Evolutionary conservation across 257 asterid species (phyloP).

Genomic region (Solanum chilense): DNA sequence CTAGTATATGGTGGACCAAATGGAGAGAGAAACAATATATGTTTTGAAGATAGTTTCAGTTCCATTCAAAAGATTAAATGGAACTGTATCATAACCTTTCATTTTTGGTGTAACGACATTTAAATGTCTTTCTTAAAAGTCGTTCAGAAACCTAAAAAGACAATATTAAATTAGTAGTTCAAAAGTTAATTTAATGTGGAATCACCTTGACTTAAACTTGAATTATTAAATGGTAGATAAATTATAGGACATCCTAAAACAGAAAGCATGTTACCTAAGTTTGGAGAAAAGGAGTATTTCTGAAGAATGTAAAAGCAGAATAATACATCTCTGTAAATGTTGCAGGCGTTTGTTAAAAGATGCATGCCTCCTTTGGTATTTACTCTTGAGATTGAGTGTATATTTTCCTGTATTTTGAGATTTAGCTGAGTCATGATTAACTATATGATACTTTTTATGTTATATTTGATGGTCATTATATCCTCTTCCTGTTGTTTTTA

Average conservation of each 20-base stretch:
- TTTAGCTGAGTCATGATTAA: not conserved
- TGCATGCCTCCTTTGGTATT: not conserved
- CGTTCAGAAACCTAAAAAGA: not conserved
- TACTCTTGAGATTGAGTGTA: not conserved
- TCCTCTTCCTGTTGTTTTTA: slow-evolving; percentile 18
- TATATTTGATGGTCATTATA: slow-evolving; percentile 1
- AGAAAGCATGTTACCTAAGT: not conserved
- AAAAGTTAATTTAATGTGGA: not conserved
- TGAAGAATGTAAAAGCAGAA: not conserved
- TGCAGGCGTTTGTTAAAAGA: not conserved
- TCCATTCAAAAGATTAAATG: not conserved
- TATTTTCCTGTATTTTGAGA: not conserved
- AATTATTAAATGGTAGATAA: not conserved
- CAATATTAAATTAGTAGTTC: not conserved
- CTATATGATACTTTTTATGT: not conserved
- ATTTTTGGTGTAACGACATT: not conserved
- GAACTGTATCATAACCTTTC: not conserved
- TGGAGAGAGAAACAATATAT: not conserved
- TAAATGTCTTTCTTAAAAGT: not conserved
- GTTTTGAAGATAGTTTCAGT: not conserved
- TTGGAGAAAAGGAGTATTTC: not conserved
- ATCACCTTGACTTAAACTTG: not conserved
- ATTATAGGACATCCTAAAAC: not conserved
- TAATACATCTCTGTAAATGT: not conserved
- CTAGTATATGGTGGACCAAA: not conserved